These are phyloP conservation scores for Russula virescens DNA, from an alignment of 768 basidiomycete genomes.

Conservation along the genomic window DNA sequence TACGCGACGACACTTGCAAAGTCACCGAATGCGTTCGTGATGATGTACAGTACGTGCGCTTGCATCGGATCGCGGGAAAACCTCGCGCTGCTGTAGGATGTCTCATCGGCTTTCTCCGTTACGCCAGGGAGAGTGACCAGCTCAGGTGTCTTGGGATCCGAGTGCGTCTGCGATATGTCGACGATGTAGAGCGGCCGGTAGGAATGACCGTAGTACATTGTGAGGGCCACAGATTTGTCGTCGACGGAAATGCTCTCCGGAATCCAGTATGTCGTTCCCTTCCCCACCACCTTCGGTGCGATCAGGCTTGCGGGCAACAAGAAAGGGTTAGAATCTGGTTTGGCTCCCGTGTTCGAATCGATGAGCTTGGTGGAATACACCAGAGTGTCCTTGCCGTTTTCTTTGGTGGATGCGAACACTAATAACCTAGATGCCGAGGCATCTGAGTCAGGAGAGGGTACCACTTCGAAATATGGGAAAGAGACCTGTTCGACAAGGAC, in stretches of 20 bases:
- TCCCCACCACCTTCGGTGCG: slow-evolving; percentile 31
- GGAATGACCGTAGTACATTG: slow-evolving; percentile 28
- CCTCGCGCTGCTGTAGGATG: too few relatives aligned
- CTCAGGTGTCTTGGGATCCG: slow-evolving; percentile 29
- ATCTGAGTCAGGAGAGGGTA: neutral
- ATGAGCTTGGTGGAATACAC: slow-evolving; percentile 33
- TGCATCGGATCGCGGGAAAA: too few relatives aligned
- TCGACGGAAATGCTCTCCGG: slow-evolving; percentile 35
- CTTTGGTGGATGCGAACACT: slow-evolving; percentile 39
- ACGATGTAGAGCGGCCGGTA: slow-evolving; percentile 32
- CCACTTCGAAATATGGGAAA: too few relatives aligned
- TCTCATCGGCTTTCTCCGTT: too few relatives aligned
- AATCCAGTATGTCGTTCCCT: slow-evolving; percentile 30
- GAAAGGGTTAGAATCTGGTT: slow-evolving; percentile 29
- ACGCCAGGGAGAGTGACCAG: too few relatives aligned
- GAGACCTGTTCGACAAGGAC: slow-evolving; percentile 22
- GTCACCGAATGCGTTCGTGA: too few relatives aligned
- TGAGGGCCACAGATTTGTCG: slow-evolving; percentile 35
- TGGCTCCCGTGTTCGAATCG: slow-evolving; percentile 32
- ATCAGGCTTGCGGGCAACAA: slow-evolving; percentile 33
- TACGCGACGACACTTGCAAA: too few relatives aligned
- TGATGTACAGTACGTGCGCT: too few relatives aligned
- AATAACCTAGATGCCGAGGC: slow-evolving; percentile 29
- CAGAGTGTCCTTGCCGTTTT: slow-evolving; percentile 36
- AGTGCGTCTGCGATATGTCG: slow-evolving; percentile 32